Evolutionary conservation across 2,329 filamentous ascomycete species (phyloP).

Genomic region (Colletotrichum ledebouriae): DNA sequence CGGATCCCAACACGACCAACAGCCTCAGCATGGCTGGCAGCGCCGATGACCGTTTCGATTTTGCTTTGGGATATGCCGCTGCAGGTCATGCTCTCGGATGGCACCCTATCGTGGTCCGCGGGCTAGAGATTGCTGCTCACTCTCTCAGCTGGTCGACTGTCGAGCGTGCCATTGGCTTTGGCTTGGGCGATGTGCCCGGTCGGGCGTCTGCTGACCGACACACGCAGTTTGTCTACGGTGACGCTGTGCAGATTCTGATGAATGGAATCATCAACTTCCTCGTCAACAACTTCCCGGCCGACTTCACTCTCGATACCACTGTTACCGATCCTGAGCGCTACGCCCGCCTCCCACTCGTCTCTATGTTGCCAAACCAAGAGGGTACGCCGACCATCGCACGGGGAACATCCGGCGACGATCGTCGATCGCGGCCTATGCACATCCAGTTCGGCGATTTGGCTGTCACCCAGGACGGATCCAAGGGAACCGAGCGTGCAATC

Average conservation of each 20-base stretch:
- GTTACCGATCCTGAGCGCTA: slow-evolving; percentile 54
- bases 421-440: slow-evolving; percentile 68
- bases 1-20: slow-evolving; percentile 48
- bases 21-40: slow-evolving; percentile 55
- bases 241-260: slow-evolving; percentile 67
- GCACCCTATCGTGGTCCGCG: slow-evolving; percentile 67
- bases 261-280: slow-evolving; percentile 70
- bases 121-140: slow-evolving; percentile 70
- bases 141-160: slow-evolving; percentile 74
- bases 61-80: slow-evolving; percentile 74
- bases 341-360: slow-evolving; percentile 62
- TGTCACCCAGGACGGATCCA: slow-evolving; percentile 49
- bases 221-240: slow-evolving; percentile 64
- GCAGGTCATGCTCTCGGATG: slow-evolving; percentile 71
- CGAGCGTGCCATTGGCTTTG: slow-evolving; percentile 72
- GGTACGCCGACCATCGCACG: slow-evolving; percentile 54
- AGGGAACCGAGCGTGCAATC: slow-evolving; percentile 44
- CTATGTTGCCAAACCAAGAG: slow-evolving; percentile 50
- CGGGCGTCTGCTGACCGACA: slow-evolving; percentile 49
- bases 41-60: slow-evolving; percentile 61
- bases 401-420: slow-evolving; percentile 53
- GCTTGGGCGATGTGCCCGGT: slow-evolving; percentile 55
- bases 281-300: slow-evolving; percentile 68
- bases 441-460: slow-evolving; percentile 81
- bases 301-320: slow-evolving; percentile 70